Conservation (phyloP, 2,329 filamentous ascomycete species). For the Gliomastix tumulicola region DNA sequence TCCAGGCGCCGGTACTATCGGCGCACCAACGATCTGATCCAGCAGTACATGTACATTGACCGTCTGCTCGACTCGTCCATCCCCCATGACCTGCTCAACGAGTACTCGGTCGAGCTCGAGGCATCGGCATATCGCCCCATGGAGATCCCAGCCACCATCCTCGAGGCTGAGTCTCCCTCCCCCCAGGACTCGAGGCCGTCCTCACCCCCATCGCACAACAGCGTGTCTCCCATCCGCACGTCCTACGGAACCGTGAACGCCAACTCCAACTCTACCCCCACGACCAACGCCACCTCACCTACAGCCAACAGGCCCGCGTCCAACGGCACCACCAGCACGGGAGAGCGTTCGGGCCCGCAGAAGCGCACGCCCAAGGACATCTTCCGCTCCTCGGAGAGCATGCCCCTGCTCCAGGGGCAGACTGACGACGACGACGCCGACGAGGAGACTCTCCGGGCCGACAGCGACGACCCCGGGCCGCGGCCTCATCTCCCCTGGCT, state of each 20-base stretch:
- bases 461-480: conserved; percentile 21
- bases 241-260: conserved; percentile 21
- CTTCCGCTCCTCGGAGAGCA: conserved; percentile 67
- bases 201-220: conserved; percentile 16
- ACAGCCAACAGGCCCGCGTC: no score
- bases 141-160: conserved; percentile 66
- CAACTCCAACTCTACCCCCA: conserved; percentile 16
- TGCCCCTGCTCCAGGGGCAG: conserved; percentile 50
- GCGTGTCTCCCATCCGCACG: conserved; percentile 3
- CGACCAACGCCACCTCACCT: conserved; percentile 2
- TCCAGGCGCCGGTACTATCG: conserved; percentile 75
- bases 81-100: conserved; percentile 86
- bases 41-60: conserved; percentile 92
- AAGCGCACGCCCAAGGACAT: conserved; percentile 81
- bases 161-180: no score
- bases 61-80: conserved; percentile 82
- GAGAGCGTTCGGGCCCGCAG: conserved; percentile 36
- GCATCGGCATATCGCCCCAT: conserved; percentile 44
- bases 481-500: conserved; percentile 60
- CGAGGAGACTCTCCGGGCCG: conserved; percentile 27
- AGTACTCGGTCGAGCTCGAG: conserved; percentile 63
- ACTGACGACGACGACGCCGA: conserved; percentile 34
- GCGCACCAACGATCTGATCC: conserved; percentile 79
- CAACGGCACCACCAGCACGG: conserved; percentile 6
- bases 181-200: conserved; percentile 21